Evolutionary conservation across 2,329 filamentous ascomycete species (phyloP).

Genomic region (Biscogniauxia marginata): DNA sequence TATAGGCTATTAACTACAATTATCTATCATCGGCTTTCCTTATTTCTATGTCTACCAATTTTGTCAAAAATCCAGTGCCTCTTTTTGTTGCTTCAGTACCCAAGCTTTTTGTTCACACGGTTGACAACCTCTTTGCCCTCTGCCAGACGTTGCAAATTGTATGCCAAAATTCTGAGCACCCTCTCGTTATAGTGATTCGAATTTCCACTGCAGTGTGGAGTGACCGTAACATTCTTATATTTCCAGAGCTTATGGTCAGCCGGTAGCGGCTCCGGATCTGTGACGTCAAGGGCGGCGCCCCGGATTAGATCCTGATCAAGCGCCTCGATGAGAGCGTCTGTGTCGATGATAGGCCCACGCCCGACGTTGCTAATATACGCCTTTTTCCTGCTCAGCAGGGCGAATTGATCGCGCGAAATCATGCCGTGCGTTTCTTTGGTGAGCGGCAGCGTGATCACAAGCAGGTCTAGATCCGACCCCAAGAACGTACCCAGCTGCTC

Average conservation of each 20-base stretch:
- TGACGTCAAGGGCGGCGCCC: conserved; percentile 68
- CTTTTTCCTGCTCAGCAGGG: conserved; percentile 35
- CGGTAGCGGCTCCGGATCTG: conserved; percentile 68
- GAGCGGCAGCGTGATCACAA: conserved; percentile 42
- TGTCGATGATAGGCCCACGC: conserved; percentile 42
- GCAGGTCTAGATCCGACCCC: conserved; percentile 40
- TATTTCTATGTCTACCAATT: too few species aligned
- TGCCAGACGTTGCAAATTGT: conserved; percentile 27
- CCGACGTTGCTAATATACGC: conserved; percentile 65
- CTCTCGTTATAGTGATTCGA: conserved; percentile 27
- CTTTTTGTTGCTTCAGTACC: conserved; percentile 27
- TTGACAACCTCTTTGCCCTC: conserved; percentile 32
- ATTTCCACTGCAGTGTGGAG: conserved; percentile 32
- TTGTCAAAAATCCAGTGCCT: too few species aligned
- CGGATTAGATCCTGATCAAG: conserved; percentile 39
- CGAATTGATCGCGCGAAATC: conserved; percentile 42
- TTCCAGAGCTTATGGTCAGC: conserved; percentile 61
- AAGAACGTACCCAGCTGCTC: conserved; percentile 40
- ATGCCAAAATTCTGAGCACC: conserved; percentile 27
- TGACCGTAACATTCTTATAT: conserved; percentile 58
- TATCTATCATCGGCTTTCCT: too few species aligned
- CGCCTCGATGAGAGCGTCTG: conserved; percentile 52
- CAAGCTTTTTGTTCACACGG: conserved; percentile 29
- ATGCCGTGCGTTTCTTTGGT: conserved; percentile 38
- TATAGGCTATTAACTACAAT: too few species aligned